Conservation (phyloP, 257 asterid species). For the Coffea eugenioides region DNA sequence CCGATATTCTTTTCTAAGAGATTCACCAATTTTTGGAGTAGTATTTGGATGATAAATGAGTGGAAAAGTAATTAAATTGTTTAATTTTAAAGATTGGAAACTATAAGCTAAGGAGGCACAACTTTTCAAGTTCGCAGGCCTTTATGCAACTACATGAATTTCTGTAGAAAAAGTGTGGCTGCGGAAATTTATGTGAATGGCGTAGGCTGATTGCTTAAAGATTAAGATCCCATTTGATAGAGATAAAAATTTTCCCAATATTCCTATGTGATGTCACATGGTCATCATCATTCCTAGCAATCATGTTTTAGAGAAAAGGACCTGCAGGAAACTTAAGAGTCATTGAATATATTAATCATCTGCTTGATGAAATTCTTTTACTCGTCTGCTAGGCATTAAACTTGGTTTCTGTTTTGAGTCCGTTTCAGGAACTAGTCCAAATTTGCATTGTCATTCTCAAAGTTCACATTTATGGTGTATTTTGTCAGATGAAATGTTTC, state of each 20-base stretch:
- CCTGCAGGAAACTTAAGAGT: not conserved
- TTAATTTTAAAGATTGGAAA: not conserved
- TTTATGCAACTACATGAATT: not conserved
- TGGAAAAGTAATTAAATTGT: not conserved
- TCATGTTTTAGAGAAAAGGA: conserved; percentile 1
- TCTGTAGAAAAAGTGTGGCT: not conserved
- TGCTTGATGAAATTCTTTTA: not conserved
- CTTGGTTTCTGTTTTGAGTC: not conserved
- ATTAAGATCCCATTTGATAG: not conserved
- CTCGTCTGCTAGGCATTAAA: not conserved
- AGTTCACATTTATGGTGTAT: not conserved
- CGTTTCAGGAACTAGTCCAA: not conserved
- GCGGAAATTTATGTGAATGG: not conserved
- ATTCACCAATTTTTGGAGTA: not conserved
- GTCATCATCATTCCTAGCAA: not conserved
- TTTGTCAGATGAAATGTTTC: not conserved
- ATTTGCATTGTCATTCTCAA: not conserved
- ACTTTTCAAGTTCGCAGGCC: not conserved
- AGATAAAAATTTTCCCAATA: not conserved
- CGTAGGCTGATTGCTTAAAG: not conserved
- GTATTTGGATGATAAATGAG: not conserved
- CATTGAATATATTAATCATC: not conserved
- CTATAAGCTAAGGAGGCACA: not conserved
- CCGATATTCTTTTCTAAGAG: accelerated
- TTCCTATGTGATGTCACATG: not conserved